Percentiles rank a stretch among this genome's conserved stretches.
phyloP scores from a whole-genome alignment of 2,329 filamentous ascomycete species.

The Aspergillus terreus region DNA sequence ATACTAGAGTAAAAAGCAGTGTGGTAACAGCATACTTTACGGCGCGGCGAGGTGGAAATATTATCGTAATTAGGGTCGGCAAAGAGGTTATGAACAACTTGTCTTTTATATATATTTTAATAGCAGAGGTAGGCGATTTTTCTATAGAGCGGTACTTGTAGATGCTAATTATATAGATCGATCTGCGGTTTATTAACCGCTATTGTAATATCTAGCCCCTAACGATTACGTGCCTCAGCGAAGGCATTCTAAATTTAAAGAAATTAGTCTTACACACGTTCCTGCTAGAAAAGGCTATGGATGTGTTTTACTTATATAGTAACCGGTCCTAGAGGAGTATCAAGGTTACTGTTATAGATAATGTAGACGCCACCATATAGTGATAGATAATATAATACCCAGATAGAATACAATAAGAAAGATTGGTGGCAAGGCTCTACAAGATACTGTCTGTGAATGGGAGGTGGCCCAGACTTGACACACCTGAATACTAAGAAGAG shows the following conservation, averaged over 20 bases:
- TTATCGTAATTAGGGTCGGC: slow-evolving; percentile 65
- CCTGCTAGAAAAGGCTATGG: slow-evolving; percentile 57
- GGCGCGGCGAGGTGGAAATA: slow-evolving; percentile 55
- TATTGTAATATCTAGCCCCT: slow-evolving; percentile 68
- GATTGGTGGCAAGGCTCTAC: too few species aligned
- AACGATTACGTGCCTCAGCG: slow-evolving; percentile 58
- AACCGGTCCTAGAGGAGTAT: slow-evolving; percentile 54
- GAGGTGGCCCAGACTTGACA: too few species aligned
- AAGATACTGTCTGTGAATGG: too few species aligned
- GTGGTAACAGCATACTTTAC: slow-evolving; percentile 57
- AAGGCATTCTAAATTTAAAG: slow-evolving; percentile 59
- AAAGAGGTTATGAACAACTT: slow-evolving; percentile 61
- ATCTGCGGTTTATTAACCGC: slow-evolving; percentile 67
- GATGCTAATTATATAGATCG: slow-evolving; percentile 45
- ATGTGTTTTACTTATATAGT: slow-evolving; percentile 54
- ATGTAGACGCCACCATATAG: slow-evolving; percentile 27
- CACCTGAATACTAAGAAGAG: too few species aligned
- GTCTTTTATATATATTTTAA: slow-evolving; percentile 63
- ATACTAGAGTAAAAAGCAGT: slow-evolving; percentile 63
- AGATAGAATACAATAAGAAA: too few species aligned
- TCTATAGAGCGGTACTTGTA: too few species aligned
- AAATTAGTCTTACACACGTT: slow-evolving; percentile 62
- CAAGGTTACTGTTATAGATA: slow-evolving; percentile 59
- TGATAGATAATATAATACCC: slow-evolving; percentile 4
- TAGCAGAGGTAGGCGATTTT: slow-evolving; percentile 47